These are phyloP conservation scores for Leptomonas seymouri DNA, from an alignment of 208 protist genomes.

Conservation along the genomic window DNA sequence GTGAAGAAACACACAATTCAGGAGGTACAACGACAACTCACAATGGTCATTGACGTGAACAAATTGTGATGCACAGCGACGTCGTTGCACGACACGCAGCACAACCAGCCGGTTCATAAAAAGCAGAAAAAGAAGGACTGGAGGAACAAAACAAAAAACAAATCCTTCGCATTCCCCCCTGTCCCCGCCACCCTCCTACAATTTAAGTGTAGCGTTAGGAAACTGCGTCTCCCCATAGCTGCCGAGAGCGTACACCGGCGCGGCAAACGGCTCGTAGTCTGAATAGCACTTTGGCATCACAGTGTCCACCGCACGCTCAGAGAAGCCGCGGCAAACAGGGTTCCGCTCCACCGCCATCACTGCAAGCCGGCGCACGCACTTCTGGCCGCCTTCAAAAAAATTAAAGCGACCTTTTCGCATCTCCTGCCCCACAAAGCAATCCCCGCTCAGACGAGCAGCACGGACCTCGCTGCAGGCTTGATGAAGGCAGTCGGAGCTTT, in stretches of 20 bases:
- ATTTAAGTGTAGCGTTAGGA: slow-evolving; percentile 32
- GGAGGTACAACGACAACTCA: too few relatives aligned
- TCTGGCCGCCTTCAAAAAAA: slow-evolving; percentile 61
- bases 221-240: slow-evolving; percentile 79
- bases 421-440: slow-evolving; percentile 87
- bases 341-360: slow-evolving; percentile 86
- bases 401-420: slow-evolving; percentile 69
- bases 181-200: neutral
- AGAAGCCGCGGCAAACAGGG: slow-evolving; percentile 84
- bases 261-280: slow-evolving; percentile 90
- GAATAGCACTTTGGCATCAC: slow-evolving; percentile 83
- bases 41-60: too few relatives aligned
- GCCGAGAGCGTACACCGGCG: slow-evolving; percentile 80
- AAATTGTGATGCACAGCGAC: too few relatives aligned
- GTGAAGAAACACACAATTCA: too few relatives aligned
- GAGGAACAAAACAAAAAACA: neutral
- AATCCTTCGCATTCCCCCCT: neutral
- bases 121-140: neutral
- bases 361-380: slow-evolving; percentile 91
- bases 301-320: slow-evolving; percentile 78
- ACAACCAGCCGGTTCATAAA: too few relatives aligned
- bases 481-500: slow-evolving; percentile 88
- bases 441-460: slow-evolving; percentile 93
- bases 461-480: slow-evolving; percentile 96
- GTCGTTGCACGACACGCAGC: too few relatives aligned